Percentiles rank a stretch among this genome's conserved stretches.
Conservation (phyloP, 495 filamentous ascomycete species). For the Thermothielavioides terrestris region DNA sequence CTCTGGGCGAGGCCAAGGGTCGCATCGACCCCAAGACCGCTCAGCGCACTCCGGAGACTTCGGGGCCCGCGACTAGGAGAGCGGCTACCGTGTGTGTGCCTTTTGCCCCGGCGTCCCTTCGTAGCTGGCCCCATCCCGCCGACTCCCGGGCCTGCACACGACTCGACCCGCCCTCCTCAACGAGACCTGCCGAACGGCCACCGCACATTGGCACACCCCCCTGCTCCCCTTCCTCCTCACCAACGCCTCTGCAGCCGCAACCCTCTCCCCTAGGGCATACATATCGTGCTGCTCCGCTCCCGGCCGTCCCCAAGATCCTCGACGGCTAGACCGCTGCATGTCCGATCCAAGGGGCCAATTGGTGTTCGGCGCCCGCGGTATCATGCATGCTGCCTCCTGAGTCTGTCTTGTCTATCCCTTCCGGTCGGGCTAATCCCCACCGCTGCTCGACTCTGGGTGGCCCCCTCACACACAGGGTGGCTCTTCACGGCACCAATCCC, state of each 20-base stretch:
- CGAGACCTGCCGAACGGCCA: slow-evolving; percentile 19
- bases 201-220: not conserved
- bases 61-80: too few relatives aligned
- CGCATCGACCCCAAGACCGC: too few relatives aligned
- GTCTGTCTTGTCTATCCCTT: slow-evolving; percentile 18
- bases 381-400: slow-evolving; percentile 26
- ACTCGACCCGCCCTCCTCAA: slow-evolving; percentile 14
- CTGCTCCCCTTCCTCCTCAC: not conserved
- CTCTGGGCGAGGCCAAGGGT: too few relatives aligned
- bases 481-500: slow-evolving; percentile 15
- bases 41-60: too few relatives aligned
- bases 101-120: not conserved
- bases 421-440: slow-evolving; percentile 22
- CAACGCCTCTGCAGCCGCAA: slow-evolving; percentile 19
- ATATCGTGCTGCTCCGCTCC: slow-evolving; percentile 14
- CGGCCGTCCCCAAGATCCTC: slow-evolving; percentile 13
- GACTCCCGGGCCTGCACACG: slow-evolving; percentile 3
- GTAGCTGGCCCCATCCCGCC: not conserved
- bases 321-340: slow-evolving; percentile 23
- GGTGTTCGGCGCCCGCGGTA: slow-evolving; percentile 13
- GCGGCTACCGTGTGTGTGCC: too few relatives aligned
- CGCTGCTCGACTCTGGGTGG: slow-evolving; percentile 11
- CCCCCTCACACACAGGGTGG: slow-evolving; percentile 16
- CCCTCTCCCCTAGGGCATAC: slow-evolving; percentile 2
- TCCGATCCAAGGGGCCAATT: slow-evolving; percentile 23